Evolutionary conservation across 768 basidiomycete genomes (phyloP).

Genomic region (Amanita inopinata): DNA sequence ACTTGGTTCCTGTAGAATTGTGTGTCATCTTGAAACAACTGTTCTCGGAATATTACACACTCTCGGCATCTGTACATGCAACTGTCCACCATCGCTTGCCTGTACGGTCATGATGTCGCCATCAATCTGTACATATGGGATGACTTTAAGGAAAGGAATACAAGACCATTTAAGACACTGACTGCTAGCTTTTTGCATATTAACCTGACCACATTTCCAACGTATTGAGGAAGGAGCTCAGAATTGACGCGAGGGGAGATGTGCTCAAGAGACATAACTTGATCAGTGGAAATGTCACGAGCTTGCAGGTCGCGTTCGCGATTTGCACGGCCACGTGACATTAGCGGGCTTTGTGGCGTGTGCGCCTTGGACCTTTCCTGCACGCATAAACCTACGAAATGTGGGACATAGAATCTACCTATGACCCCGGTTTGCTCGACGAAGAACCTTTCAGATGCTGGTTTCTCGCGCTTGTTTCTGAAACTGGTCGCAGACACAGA

Average conservation of each 20-base stretch:
- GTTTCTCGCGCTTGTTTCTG: background rate
- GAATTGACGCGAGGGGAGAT: conserved; percentile 7
- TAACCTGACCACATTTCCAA: conserved; percentile 2
- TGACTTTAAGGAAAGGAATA: background rate
- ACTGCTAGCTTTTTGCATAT: conserved; percentile 4
- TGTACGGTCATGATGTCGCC: conserved; percentile 4
- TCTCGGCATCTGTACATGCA: conserved; percentile 6
- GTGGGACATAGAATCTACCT: background rate
- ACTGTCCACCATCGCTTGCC: conserved; percentile 8
- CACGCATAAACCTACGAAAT: background rate
- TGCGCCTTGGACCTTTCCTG: background rate
- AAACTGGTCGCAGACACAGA: no score
- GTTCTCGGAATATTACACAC: conserved; percentile 1
- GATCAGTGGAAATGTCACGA: background rate
- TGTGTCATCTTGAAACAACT: no score
- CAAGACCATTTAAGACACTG: background rate
- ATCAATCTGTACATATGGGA: conserved; percentile 5
- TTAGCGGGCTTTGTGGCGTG: background rate
- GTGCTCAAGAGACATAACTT: conserved; percentile 6
- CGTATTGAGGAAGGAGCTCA: conserved; percentile 4
- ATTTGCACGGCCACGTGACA: conserved; percentile 1
- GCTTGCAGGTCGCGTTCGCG: background rate
- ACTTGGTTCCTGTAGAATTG: no score
- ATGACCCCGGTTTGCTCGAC: background rate
- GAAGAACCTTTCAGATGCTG: background rate